Percentiles rank a stretch among this genome's conserved stretches.
These are phyloP conservation scores for Morella rubra DNA, from an alignment of 306 rosid species.

Conservation along the genomic window DNA sequence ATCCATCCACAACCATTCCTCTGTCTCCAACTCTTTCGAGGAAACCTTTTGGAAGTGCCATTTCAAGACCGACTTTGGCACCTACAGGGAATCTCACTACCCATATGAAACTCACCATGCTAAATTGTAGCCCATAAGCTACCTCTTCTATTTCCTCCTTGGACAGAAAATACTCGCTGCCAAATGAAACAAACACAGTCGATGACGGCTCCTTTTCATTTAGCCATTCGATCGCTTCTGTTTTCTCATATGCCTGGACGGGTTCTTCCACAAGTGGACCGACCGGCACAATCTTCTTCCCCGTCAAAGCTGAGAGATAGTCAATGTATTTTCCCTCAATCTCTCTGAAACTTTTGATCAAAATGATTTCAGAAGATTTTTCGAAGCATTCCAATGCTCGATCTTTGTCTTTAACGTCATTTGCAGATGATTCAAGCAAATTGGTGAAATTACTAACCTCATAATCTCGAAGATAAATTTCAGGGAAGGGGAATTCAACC, in stretches of 20 bases:
- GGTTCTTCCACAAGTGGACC: constrained; percentile 28
- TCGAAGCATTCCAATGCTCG: not conserved
- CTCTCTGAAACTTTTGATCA: constrained; percentile 13
- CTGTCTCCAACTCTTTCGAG: constrained; percentile 8
- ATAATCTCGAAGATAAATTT: not conserved
- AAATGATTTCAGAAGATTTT: not conserved
- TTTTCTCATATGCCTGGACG: not conserved
- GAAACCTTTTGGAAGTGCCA: constrained; percentile 24
- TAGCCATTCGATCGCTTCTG: constrained; percentile 12
- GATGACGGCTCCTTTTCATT: constrained; percentile 15
- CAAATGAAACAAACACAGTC: constrained; percentile 28
- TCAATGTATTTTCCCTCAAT: constrained; percentile 28
- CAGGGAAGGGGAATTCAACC: constrained; percentile 8
- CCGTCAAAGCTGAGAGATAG: constrained; percentile 1
- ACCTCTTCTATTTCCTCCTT: constrained; percentile 28
- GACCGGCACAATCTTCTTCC: constrained; percentile 21
- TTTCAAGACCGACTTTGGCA: not conserved
- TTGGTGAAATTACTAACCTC: not conserved
- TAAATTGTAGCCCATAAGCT: constrained; percentile 21
- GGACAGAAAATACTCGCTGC: constrained; percentile 28
- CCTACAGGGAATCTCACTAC: constrained; percentile 21
- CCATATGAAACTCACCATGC: constrained; percentile 31
- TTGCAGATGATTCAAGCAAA: not conserved
- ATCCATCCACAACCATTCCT: constrained; percentile 15
- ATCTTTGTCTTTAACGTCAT: not conserved